phyloP scores from a whole-genome alignment of 805 yeast species.

The Saturnispora saitoi region DNA sequence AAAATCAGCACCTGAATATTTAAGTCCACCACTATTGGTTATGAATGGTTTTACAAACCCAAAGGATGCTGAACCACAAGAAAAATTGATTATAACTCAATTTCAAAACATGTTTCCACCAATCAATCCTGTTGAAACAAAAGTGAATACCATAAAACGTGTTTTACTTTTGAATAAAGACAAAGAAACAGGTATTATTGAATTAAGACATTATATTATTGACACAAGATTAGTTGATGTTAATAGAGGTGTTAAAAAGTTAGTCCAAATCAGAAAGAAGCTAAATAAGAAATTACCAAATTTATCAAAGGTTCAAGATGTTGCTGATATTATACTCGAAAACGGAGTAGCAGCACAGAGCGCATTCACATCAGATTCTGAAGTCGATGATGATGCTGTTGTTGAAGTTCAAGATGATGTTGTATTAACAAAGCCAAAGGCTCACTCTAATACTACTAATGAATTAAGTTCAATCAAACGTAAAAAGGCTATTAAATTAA shows the following conservation, averaged over 20 bases:
- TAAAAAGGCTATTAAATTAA: slow-evolving; percentile 83
- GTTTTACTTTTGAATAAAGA: slow-evolving; percentile 78
- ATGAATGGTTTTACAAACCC: slow-evolving; percentile 83
- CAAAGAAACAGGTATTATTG: slow-evolving; percentile 61
- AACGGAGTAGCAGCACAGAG: slow-evolving; percentile 54
- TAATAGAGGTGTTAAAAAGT: slow-evolving; percentile 60
- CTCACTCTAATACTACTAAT: slow-evolving; percentile 12
- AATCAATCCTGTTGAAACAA: slow-evolving; percentile 74
- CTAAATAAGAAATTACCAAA: slow-evolving; percentile 63
- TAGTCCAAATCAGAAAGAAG: slow-evolving; percentile 53
- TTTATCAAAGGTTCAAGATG: slow-evolving; percentile 57
- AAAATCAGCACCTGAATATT: slow-evolving; percentile 52
- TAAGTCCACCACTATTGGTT: slow-evolving; percentile 82
- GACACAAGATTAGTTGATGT: slow-evolving; percentile 79
- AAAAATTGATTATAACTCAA: slow-evolving; percentile 76
- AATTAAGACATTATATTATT: slow-evolving; percentile 82
- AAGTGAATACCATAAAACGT: slow-evolving; percentile 66
- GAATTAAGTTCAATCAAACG: slow-evolving; percentile 23
- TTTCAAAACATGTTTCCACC: slow-evolving; percentile 97
- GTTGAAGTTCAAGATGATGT: slow-evolving; percentile 44
- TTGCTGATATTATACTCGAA: slow-evolving; percentile 75
- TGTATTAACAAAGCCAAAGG: slow-evolving; percentile 20
- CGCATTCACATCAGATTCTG: slow-evolving; percentile 76
- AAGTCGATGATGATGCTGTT: slow-evolving; percentile 83
- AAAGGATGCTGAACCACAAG: slow-evolving; percentile 55